Conservation (phyloP, 2,329 filamentous ascomycete genomes). For the Verticillium nubilum region DNA sequence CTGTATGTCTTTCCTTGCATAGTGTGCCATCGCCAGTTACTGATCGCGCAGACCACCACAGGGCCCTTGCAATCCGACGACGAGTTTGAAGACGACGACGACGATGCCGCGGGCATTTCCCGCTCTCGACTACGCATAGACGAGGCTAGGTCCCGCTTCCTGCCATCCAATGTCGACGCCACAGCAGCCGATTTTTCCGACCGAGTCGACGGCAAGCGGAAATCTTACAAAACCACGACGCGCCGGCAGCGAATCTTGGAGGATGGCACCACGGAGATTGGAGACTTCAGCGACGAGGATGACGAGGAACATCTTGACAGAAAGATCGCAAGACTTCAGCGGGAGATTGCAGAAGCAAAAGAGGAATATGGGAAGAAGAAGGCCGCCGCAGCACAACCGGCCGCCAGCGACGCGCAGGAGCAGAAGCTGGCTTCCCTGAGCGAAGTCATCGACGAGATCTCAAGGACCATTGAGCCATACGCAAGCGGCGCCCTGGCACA, state of each 20-base stretch:
- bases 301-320: slow-evolving; percentile 65
- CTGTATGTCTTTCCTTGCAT: slow-evolving; percentile 49
- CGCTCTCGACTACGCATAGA: slow-evolving; percentile 70
- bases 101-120: slow-evolving; percentile 64
- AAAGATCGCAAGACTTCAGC: slow-evolving; percentile 74
- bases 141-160: slow-evolving; percentile 75
- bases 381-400: slow-evolving; percentile 28
- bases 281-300: slow-evolving; percentile 71
- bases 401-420: slow-evolving; percentile 27
- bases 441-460: slow-evolving; percentile 64
- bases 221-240: slow-evolving; percentile 74
- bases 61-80: slow-evolving; percentile 55
- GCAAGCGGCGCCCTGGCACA: not conserved
- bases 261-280: slow-evolving; percentile 61
- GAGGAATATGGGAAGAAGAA: slow-evolving; percentile 52
- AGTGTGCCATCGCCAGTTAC: not conserved
- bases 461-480: slow-evolving; percentile 16
- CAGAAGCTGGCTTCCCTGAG: slow-evolving; percentile 64
- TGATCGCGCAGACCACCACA: slow-evolving; percentile 43
- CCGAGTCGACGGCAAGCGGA: slow-evolving; percentile 74
- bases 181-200: slow-evolving; percentile 84
- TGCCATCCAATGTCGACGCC: slow-evolving; percentile 69
- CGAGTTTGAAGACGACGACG: slow-evolving; percentile 56
- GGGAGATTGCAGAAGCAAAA: slow-evolving; percentile 75
- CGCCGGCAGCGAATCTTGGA: slow-evolving; percentile 58